Evolutionary conservation across 129 eudicot genomes (phyloP), one percentile per base, ranked within the genome.

Genomic region (Pseudognaphalium luteoalbum): DNA sequence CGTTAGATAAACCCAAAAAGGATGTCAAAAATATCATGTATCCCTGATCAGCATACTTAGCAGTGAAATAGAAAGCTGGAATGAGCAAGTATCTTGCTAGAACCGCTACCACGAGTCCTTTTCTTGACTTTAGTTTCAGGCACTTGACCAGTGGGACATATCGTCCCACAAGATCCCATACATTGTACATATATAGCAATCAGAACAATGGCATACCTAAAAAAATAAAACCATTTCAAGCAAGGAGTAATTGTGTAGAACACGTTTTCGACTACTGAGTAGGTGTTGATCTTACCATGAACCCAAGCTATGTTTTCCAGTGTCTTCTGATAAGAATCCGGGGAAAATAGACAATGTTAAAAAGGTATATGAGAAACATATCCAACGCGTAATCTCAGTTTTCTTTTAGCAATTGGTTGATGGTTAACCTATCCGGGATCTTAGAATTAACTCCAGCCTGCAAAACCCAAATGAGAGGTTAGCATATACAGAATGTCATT

Each of bases 1-100:
- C 88, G 17, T 78, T 81, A 8, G 88, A 6, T 59, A 85, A 66
- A 63, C 88, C 86, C 71, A 85, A 78, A 76, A 81, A 70, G 19
- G 88, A 85, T 3, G 86, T 85, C 19, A 85, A 77, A 56, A 81
- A 20, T 47, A 85, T 81, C 88, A 85, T 85, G 81, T 79, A 85
- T 17, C 83, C 86, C 11, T 81, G 88, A 74, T 71, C 82, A 22
- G 81, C 86, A 30, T 85, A 85, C 59, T 81, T 81, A 78, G 83
- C 86, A 4, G 81, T 78, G 61, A 85, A 85, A 79, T 85, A 85
- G 73, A 85, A 85, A 4, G 88, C 81, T 0, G 86, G 86, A 22
- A 85, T 75, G 60, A 85, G 81, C 14, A 85, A 50, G 51, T 74
- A 81, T 70, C 88, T 81, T 11, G 86, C 66, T 4, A 85, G 15